phyloP scores from a whole-genome alignment of 768 basidiomycete genomes.

The Rhodotorula toruloides region DNA sequence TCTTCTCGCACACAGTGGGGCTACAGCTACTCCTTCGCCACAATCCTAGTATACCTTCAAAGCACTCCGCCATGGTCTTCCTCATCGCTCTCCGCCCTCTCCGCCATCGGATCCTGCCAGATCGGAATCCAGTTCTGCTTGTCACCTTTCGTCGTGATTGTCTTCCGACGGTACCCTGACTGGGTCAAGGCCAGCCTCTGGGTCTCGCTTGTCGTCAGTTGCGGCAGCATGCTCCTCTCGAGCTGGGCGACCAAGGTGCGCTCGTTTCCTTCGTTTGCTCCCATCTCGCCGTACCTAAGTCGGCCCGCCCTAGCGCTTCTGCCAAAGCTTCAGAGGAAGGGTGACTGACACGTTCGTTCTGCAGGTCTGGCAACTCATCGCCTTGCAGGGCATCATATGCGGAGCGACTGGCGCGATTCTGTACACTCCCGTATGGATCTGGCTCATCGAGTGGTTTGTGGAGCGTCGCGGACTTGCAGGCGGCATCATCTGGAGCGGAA shows the following conservation, averaged over 20 bases:
- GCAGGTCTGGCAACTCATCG: conserved; percentile 13
- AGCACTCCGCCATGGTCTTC: neutral
- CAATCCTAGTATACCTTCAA: conserved; percentile 9
- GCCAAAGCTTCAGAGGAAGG: too few relatives aligned
- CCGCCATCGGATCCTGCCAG: conserved; percentile 8
- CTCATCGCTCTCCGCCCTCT: neutral
- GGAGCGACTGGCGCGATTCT: conserved; percentile 12
- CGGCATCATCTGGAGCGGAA: conserved; percentile 15
- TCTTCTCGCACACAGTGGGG: neutral
- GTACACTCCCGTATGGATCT: conserved; percentile 7
- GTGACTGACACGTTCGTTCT: too few relatives aligned
- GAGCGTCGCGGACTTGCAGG: conserved; percentile 7
- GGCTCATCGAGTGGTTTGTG: conserved; percentile 16
- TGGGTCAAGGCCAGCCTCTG: conserved; percentile 1
- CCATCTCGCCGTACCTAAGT: too few relatives aligned
- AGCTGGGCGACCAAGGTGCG: conserved; percentile 7
- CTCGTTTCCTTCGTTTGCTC: neutral
- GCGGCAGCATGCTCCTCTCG: conserved; percentile 11
- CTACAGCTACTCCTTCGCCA: neutral
- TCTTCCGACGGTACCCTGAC: conserved; percentile 29
- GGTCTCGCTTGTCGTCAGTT: neutral
- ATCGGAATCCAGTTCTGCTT: neutral
- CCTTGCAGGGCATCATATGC: conserved; percentile 9
- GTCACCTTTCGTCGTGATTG: too few relatives aligned
- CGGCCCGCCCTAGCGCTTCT: too few relatives aligned